phyloP scores from a whole-genome alignment of 805 yeast genomes.

The Candida palmyrensis region DNA sequence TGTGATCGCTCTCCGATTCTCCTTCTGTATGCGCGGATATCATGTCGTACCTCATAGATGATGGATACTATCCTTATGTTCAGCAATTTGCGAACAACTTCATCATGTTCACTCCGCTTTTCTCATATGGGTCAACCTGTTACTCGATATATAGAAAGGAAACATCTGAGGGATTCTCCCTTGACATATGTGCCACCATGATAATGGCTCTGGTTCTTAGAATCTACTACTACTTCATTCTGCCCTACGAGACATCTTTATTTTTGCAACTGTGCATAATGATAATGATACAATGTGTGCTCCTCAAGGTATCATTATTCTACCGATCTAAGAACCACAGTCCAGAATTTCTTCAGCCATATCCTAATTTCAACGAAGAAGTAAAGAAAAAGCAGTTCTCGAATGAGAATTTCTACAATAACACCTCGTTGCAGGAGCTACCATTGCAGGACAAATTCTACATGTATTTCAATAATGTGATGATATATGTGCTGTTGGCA shows the following conservation, averaged over 20 bases:
- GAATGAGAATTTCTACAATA: conserved; percentile 2
- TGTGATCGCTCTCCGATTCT: too few species aligned
- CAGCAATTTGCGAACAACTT: conserved; percentile 57
- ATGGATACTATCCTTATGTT: conserved; percentile 26
- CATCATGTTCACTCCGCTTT: conserved; percentile 76
- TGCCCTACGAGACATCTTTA: conserved; percentile 77
- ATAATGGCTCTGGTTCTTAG: conserved; percentile 68
- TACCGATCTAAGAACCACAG: conserved; percentile 40
- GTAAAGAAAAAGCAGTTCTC: conserved; percentile 16
- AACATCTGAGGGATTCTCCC: conserved; percentile 74
- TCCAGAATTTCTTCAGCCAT: conserved; percentile 24
- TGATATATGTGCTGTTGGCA: conserved; percentile 3
- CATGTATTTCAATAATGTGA: neutral
- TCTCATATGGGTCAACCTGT: conserved; percentile 84
- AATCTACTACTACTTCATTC: conserved; percentile 69
- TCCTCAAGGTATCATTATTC: conserved; percentile 58
- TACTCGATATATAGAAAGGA: conserved; percentile 57
- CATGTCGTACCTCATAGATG: conserved; percentile 1
- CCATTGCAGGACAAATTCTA: neutral
- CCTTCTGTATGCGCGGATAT: too few species aligned
- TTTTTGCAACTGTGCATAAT: conserved; percentile 78
- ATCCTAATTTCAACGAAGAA: conserved; percentile 25
- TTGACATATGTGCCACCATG: conserved; percentile 94
- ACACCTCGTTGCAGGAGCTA: neutral
- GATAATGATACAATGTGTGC: conserved; percentile 69